Evolutionary conservation across 2,329 filamentous ascomycete genomes (phyloP), one percentile per base, ranked within the genome.

Genomic region (Clonostachys rhizophaga): DNA sequence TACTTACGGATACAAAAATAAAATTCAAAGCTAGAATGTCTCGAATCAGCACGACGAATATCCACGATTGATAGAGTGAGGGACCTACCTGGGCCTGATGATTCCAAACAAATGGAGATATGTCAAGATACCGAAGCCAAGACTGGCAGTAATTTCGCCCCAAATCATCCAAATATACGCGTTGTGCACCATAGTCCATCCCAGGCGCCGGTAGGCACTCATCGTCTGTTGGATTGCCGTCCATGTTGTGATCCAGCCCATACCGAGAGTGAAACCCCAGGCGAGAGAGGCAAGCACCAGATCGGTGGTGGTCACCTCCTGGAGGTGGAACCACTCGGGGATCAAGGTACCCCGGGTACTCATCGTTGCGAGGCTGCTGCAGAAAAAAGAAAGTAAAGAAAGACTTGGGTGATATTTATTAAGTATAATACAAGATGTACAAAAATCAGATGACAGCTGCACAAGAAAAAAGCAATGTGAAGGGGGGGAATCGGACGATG

Each of bases 101-200:
- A 51, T 56, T 13, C 54, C 57, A 40, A 58, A 50, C 5, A 70
- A 46, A 47, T 63, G 64, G 10, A 64, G 59, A 64, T 65, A 72
- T 18, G 58, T 61, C 5, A 67, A 48, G 5, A 65, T 54, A 24
- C 61, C 61, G 43, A 69, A 65, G 10, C 59, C 49, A 8, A 60
- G 52, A 50, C 62, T 67, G 4, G 63, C 56, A 10, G 62, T 36
- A 40, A 68, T 56, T 49, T 71, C 67, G n/a, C 59, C 43, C 70
- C 70, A 73, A 40, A 72, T 63, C 53, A 70, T 57, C 46, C 59
- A 55, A 34, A 71, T 56, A 46, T 72, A 73, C 6, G 59, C 52
- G 41, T 62, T 68, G 20, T 64, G 58, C 1, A 62, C 36, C 18
- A 60, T 67, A 36, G 64, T 54, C 10, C 58, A 56, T 20, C 59